A percentile compares a stretch with the other conserved stretches of the same genome.
Evolutionary conservation across 2,329 filamentous ascomycete species (phyloP).

Genomic region (Elsinoe batatas): DNA sequence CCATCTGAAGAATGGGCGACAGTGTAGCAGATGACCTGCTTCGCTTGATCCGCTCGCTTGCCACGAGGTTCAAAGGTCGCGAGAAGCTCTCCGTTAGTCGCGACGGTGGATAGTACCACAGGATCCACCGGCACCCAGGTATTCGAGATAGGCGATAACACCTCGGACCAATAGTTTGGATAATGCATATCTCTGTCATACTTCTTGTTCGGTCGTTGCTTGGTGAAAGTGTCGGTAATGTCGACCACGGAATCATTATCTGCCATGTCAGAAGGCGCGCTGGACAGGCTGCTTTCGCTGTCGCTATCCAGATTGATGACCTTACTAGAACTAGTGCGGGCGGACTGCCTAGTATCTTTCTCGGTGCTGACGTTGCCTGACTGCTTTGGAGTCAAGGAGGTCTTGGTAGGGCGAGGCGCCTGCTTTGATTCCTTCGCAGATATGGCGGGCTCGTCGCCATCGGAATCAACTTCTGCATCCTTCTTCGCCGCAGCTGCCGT

Average conservation of each 20-base stretch:
- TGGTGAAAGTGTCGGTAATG: slow-evolving; percentile 37
- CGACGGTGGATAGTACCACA: slow-evolving; percentile 57
- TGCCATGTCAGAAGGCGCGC: slow-evolving; percentile 30
- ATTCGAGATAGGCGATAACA: slow-evolving; percentile 69
- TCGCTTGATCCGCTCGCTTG: slow-evolving; percentile 69
- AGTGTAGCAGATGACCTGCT: slow-evolving; percentile 84
- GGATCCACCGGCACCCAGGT: slow-evolving; percentile 73
- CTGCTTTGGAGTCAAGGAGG: slow-evolving; percentile 17
- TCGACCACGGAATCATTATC: slow-evolving; percentile 48
- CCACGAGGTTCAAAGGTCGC: slow-evolving; percentile 75
- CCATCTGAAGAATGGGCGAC: slow-evolving; percentile 74
- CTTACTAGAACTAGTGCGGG: not conserved
- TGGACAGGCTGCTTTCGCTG: slow-evolving; percentile 33
- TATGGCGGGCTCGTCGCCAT: slow-evolving; percentile 4
- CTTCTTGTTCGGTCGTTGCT: slow-evolving; percentile 33
- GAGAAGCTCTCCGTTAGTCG: slow-evolving; percentile 61
- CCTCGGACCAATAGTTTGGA: slow-evolving; percentile 90
- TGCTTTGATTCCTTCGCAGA: slow-evolving; percentile 14
- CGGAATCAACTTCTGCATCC: slow-evolving; percentile 10
- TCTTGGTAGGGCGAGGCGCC: slow-evolving; percentile 15
- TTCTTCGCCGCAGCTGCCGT: slow-evolving; percentile 22
- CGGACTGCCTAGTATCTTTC: slow-evolving; percentile 24
- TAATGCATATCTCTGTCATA: slow-evolving; percentile 71
- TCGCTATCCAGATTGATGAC: slow-evolving; percentile 39
- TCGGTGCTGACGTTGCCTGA: slow-evolving; percentile 21